Evolutionary conservation across 176 grass and related monocot species (phyloP).

Genomic region (Miscanthus lutarioriparius): DNA sequence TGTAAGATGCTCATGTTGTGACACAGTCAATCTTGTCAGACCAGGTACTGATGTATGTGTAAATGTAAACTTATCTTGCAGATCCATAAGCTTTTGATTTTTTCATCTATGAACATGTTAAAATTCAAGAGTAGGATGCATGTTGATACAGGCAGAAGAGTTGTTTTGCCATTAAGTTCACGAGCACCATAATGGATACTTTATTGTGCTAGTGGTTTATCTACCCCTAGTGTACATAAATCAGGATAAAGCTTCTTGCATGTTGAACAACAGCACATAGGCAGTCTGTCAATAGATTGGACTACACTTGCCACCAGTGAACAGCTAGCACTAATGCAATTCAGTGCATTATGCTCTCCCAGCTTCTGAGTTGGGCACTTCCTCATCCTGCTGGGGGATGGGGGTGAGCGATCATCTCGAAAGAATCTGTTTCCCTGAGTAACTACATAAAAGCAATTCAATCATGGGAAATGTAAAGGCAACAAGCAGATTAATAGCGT

Average conservation of each 20-base stretch:
- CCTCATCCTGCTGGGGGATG: background rate
- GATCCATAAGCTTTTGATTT: slow-evolving; percentile 17
- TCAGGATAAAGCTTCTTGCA: background rate
- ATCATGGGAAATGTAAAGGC: slow-evolving; percentile 5
- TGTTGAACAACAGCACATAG: slow-evolving; percentile 12
- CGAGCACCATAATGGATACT: background rate
- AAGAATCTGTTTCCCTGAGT: background rate
- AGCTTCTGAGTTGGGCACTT: background rate
- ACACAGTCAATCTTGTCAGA: slow-evolving; percentile 72
- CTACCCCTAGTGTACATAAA: background rate
- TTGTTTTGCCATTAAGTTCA: background rate
- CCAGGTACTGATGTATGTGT: slow-evolving; percentile 55
- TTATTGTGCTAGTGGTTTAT: background rate
- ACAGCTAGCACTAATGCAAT: background rate
- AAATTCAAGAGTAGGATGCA: slow-evolving; percentile 9
- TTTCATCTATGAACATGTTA: slow-evolving; percentile 15
- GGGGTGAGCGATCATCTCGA: too few species aligned
- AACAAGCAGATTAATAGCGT: background rate
- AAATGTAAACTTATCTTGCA: slow-evolving; percentile 21
- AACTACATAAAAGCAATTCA: slow-evolving; percentile 5
- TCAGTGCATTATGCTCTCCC: background rate
- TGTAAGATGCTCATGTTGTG: slow-evolving; percentile 85
- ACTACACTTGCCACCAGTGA: background rate
- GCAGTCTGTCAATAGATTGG: background rate
- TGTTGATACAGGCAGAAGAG: slow-evolving; percentile 10